Conservation (phyloP, 768 basidiomycete genomes). For the Kwoniella bestiolae region DNA sequence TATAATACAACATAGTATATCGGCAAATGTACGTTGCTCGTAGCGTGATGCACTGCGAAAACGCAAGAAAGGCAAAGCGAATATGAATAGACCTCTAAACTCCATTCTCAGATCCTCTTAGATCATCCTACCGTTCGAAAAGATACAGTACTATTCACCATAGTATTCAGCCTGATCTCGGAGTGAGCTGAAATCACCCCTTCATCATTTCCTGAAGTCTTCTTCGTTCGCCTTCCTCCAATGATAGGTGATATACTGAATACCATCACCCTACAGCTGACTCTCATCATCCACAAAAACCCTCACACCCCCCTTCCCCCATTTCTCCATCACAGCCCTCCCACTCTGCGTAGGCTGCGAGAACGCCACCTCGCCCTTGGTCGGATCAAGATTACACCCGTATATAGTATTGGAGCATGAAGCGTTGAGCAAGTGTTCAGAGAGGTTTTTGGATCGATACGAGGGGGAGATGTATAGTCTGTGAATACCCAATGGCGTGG, state of each 20-base stretch:
- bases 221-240: no score
- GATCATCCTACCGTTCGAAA: no score
- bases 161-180: no score
- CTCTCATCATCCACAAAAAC: slow-evolving; percentile 57
- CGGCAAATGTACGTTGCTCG: no score
- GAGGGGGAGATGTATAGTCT: slow-evolving; percentile 51
- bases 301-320: slow-evolving; percentile 50
- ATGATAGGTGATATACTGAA: no score
- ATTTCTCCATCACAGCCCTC: slow-evolving; percentile 47
- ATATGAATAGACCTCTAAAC: no score
- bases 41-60: no score
- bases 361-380: slow-evolving; percentile 51
- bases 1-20: background rate
- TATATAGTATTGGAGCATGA: slow-evolving; percentile 48
- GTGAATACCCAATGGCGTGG: slow-evolving; percentile 54
- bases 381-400: slow-evolving; percentile 41
- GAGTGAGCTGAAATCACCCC: no score
- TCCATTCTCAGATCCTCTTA: no score
- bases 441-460: slow-evolving; percentile 43
- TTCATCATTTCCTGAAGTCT: no score
- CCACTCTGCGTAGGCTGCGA: slow-evolving; percentile 55
- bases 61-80: no score
- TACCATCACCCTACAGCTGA: slow-evolving; percentile 43
- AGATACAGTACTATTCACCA: no score
- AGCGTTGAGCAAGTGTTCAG: slow-evolving; percentile 38